Conservation (phyloP, 495 filamentous ascomycete species). For the Diplogelasinospora grovesii region DNA sequence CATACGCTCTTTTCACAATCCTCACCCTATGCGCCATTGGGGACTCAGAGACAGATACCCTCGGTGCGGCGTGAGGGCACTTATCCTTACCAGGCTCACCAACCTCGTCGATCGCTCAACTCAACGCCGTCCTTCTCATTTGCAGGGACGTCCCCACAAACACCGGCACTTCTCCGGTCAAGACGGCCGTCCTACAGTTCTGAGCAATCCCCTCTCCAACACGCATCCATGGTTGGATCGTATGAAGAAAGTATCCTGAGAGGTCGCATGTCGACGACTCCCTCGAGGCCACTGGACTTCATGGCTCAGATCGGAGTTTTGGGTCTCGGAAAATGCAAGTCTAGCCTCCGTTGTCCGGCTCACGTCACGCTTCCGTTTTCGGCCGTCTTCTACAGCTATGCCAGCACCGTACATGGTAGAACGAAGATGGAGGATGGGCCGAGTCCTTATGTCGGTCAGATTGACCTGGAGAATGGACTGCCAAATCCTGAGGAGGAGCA, state of each 20-base stretch:
- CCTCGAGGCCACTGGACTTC: conserved; percentile 89
- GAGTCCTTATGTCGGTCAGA: conserved; percentile 90
- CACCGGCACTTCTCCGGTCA: conserved; percentile 48
- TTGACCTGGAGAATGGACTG: conserved; percentile 82
- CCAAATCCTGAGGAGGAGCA: conserved; percentile 39
- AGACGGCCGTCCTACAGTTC: conserved; percentile 68
- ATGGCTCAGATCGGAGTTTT: conserved; percentile 93
- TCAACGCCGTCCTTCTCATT: conserved; percentile 52
- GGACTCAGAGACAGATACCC: conserved; percentile 28
- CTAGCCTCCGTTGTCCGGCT: conserved; percentile 75
- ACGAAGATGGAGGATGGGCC: conserved; percentile 69
- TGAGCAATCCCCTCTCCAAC: conserved; percentile 69
- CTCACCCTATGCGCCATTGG: conserved; percentile 17
- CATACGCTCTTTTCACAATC: conserved; percentile 33
- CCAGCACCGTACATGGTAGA: conserved; percentile 53
- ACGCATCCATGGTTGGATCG: conserved; percentile 93
- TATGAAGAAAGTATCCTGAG: conserved; percentile 95
- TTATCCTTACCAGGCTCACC: conserved; percentile 60
- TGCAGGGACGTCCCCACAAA: conserved; percentile 50
- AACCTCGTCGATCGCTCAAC: conserved; percentile 67
- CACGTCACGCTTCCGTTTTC: conserved; percentile 93
- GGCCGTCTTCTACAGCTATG: conserved; percentile 93
- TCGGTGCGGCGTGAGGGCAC: conserved; percentile 45
- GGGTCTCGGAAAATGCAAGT: conserved; percentile 83
- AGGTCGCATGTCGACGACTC: conserved; percentile 94